Evolutionary conservation across 140 eudicot species (phyloP).

Genomic region (Ambrosia hybrid): DNA sequence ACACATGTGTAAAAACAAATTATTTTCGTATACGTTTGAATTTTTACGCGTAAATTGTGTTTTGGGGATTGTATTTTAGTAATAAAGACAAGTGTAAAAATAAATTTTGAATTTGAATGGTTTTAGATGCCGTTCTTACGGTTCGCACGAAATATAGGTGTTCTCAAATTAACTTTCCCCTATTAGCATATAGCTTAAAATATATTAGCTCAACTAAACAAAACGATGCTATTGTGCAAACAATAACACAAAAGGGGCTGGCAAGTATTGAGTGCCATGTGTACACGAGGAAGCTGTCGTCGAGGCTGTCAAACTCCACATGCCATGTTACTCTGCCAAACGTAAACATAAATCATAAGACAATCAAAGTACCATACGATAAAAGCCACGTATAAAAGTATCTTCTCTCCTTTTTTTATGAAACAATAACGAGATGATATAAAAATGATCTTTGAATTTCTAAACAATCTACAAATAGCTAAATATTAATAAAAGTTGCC

Average conservation of each 20-base stretch:
- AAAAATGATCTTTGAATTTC: background rate
- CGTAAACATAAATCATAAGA: constrained; percentile 5
- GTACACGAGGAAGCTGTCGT: constrained; percentile 15
- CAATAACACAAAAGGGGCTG: constrained; percentile 4
- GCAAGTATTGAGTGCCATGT: constrained; percentile 17
- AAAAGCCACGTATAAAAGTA: constrained; percentile 1
- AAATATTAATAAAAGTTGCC: background rate
- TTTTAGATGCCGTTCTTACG: no score
- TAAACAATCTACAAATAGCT: background rate
- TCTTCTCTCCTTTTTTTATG: background rate
- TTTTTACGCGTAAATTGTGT: no score
- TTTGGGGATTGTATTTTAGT: no score
- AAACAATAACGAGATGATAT: background rate
- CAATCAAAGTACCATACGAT: background rate
- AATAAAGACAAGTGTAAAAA: no score
- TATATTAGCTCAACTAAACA: background rate
- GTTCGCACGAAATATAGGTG: no score
- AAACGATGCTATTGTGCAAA: background rate
- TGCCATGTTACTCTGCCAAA: constrained; percentile 31
- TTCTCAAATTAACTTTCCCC: no score
- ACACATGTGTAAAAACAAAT: no score
- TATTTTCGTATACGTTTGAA: no score
- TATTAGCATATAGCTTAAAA: no score
- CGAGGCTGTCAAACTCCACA: constrained; percentile 27
- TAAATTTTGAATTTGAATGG: no score